Conservation (phyloP, 176 grass and related monocot genomes). For the Elaeis guineensis region DNA sequence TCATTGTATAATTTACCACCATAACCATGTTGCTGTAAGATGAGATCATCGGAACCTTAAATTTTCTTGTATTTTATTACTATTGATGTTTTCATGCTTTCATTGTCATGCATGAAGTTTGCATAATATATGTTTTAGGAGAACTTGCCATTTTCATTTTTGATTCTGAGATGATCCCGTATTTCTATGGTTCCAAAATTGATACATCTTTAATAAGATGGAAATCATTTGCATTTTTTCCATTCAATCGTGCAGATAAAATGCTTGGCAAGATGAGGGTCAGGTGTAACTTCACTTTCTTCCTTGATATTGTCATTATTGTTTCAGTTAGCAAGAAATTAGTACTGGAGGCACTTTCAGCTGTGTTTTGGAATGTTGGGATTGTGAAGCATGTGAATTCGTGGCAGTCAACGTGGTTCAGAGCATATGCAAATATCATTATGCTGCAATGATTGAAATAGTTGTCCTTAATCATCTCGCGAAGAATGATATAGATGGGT, state of each 20-base stretch:
- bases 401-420: conserved; percentile 83
- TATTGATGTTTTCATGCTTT: no score
- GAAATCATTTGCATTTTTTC: conserved; percentile 7
- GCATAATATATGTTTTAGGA: no score
- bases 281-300: conserved; percentile 42
- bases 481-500: conserved; percentile 53
- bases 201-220: no score
- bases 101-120: no score
- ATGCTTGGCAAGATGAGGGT: conserved; percentile 86
- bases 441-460: conserved; percentile 85
- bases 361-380: conserved; percentile 95
- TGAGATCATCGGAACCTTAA: no score
- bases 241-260: conserved; percentile 55
- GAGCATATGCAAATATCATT: conserved; percentile 65
- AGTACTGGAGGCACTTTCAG: conserved; percentile 73
- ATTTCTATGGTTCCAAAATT: no score
- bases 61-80: no score
- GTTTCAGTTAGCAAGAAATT: not conserved
- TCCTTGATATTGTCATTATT: no score
- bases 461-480: conserved; percentile 70
- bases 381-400: conserved; percentile 68
- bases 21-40: no score
- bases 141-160: no score
- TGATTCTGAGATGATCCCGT: no score
- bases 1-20: no score